Conservation (phyloP, 495 filamentous ascomycete species). For the Penicillium mononematosum region DNA sequence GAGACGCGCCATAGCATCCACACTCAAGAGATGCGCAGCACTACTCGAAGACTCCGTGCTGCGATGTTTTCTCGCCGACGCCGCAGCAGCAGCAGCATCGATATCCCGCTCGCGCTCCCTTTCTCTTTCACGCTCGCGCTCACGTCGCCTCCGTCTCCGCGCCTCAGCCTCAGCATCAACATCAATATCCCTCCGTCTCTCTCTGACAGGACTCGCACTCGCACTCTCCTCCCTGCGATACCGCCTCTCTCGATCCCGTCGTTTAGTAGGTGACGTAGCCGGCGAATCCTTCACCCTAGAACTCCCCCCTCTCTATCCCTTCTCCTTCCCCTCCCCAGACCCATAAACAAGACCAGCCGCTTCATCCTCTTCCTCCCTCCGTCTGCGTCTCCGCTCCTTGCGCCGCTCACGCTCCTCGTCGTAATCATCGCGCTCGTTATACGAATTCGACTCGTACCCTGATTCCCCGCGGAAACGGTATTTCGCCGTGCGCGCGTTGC, state of each 20-base stretch:
- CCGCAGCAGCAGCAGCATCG: constrained; percentile 20
- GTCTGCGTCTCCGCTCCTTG: constrained; percentile 15
- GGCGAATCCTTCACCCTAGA: constrained; percentile 40
- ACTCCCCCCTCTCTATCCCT: constrained; percentile 19
- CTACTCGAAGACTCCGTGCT: constrained; percentile 44
- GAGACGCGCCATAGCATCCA: constrained; percentile 60
- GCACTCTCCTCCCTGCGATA: constrained; percentile 19
- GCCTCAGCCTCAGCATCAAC: constrained; percentile 18
- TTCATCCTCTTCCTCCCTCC: constrained; percentile 20
- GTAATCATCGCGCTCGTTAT: constrained; percentile 16
- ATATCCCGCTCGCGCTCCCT: constrained; percentile 16
- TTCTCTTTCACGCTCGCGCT: constrained; percentile 23
- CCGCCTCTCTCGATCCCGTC: constrained; percentile 30
- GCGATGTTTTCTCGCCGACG: constrained; percentile 33
- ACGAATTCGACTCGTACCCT: constrained; percentile 25
- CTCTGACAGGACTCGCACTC: constrained; percentile 24
- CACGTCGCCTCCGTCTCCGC: constrained; percentile 20
- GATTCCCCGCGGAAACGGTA: constrained; percentile 27
- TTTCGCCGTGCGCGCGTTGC: constrained; percentile 16
- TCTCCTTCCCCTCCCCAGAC: constrained; percentile 20
- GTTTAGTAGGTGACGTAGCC: constrained; percentile 37
- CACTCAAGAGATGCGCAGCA: constrained; percentile 40
- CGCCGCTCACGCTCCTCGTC: constrained; percentile 22
- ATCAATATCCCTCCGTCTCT: constrained; percentile 23
- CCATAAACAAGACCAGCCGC: constrained; percentile 12